These are phyloP conservation scores for Parafenestella ontariensis DNA, from an alignment of 2,329 filamentous ascomycete genomes.

Conservation along the genomic window DNA sequence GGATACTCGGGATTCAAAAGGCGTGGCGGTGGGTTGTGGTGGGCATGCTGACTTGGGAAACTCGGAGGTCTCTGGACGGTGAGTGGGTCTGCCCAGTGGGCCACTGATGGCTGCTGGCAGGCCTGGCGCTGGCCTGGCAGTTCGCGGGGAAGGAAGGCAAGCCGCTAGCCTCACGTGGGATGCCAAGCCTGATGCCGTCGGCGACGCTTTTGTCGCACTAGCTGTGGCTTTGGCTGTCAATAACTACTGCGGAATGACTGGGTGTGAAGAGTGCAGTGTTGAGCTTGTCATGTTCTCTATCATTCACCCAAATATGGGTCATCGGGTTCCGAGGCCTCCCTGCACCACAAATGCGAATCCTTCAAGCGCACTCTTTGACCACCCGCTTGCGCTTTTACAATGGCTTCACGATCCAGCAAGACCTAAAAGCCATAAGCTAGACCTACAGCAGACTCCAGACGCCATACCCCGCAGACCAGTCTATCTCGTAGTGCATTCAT, in stretches of 20 bases:
- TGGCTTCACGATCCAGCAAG: constrained; percentile 1
- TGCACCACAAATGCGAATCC: neutral
- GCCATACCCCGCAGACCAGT: constrained; percentile 2
- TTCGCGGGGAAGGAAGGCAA: constrained; percentile 36
- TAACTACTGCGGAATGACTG: neutral
- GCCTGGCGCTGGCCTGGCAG: constrained; percentile 25
- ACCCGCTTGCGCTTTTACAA: neutral
- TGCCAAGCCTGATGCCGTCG: constrained; percentile 2
- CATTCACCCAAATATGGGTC: neutral
- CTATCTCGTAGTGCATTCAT: constrained; percentile 9
- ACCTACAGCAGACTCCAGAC: constrained; percentile 9
- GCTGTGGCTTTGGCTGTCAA: neutral
- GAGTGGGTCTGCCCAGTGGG: too few relatives aligned
- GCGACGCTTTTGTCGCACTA: neutral
- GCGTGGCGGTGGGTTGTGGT: constrained; percentile 15
- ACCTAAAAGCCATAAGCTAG: constrained; percentile 1
- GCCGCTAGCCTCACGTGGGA: constrained; percentile 34
- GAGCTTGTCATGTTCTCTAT: neutral
- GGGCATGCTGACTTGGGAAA: constrained; percentile 17
- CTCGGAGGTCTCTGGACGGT: constrained; percentile 22
- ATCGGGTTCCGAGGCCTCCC: neutral
- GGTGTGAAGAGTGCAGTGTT: neutral
- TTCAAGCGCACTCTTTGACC: neutral
- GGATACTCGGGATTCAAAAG: constrained; percentile 8
- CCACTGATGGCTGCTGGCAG: too few relatives aligned